A percentile compares a stretch with the other conserved stretches of the same genome.
These are phyloP conservation scores for Chaetomium tenue DNA, from an alignment of 495 filamentous ascomycete species.

Conservation along the genomic window DNA sequence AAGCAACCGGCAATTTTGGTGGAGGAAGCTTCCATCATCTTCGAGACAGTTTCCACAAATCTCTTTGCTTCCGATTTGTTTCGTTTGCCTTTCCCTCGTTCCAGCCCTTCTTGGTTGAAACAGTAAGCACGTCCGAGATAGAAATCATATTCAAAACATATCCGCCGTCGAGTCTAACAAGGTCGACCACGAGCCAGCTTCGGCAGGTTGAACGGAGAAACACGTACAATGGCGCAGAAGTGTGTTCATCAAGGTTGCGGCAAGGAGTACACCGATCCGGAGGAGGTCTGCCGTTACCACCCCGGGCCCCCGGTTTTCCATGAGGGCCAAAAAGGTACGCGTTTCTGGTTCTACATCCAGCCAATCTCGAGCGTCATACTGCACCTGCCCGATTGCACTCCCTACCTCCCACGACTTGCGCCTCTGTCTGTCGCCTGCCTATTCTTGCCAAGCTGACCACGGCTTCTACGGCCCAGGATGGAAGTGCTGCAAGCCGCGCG, in stretches of 20 bases:
- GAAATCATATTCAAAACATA: background rate
- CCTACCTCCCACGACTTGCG: background rate
- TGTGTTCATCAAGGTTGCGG: constrained; percentile 96
- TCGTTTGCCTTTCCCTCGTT: background rate
- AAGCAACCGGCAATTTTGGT: background rate
- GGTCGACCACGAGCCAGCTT: background rate
- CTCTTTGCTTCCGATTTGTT: background rate
- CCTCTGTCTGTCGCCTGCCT: background rate
- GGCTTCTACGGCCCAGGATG: constrained; percentile 61
- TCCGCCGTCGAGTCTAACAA: background rate
- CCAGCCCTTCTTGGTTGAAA: background rate
- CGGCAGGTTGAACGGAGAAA: background rate
- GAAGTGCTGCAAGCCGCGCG: constrained; percentile 99
- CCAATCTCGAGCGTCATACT: constrained; percentile 3
- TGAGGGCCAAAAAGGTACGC: constrained; percentile 95
- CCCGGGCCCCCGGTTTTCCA: constrained; percentile 94
- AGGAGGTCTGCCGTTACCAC: constrained; percentile 88
- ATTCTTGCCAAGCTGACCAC: constrained; percentile 22
- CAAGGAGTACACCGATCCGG: constrained; percentile 77
- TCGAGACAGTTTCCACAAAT: constrained; percentile 22
- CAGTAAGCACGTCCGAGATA: background rate
- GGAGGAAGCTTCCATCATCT: constrained; percentile 24
- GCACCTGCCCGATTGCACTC: background rate
- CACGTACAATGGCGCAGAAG: constrained; percentile 70
- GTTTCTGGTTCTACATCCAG: background rate